Evolutionary conservation across 2,329 filamentous ascomycete genomes (phyloP).

Genomic region (Dothistroma pini): DNA sequence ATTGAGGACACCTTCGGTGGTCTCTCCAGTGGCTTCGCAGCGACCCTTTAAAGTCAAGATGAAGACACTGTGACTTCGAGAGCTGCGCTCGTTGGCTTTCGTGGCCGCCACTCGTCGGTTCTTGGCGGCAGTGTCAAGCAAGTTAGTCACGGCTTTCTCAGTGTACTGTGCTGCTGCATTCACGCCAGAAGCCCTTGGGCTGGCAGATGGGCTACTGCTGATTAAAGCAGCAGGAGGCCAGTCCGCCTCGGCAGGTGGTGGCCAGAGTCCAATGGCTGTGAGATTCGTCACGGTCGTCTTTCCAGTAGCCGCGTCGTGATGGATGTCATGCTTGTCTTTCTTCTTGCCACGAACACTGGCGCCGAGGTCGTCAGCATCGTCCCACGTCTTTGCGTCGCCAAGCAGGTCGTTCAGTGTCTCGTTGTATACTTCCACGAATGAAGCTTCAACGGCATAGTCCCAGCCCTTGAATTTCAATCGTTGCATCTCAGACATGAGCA

Average conservation of each 20-base stretch:
- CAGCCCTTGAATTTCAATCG: constrained; percentile 86
- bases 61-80: constrained; percentile 92
- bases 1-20: constrained; percentile 89
- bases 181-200: neutral
- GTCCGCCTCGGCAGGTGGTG: constrained; percentile 60
- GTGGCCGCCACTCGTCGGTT: constrained; percentile 93
- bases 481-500: constrained; percentile 87
- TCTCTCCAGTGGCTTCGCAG: constrained; percentile 73
- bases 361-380: constrained; percentile 37
- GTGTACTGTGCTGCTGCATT: constrained; percentile 26
- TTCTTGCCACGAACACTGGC: constrained; percentile 29
- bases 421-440: constrained; percentile 97
- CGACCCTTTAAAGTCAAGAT: constrained; percentile 68
- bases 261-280: constrained; percentile 71
- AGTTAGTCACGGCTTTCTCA: constrained; percentile 27
- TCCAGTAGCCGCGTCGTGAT: constrained; percentile 77
- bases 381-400: constrained; percentile 64
- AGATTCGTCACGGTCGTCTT: constrained; percentile 80
- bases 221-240: constrained; percentile 27
- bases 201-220: constrained; percentile 5
- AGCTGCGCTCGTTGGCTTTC: constrained; percentile 94
- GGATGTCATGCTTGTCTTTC: constrained; percentile 83
- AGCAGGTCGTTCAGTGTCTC: constrained; percentile 93
- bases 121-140: constrained; percentile 69
- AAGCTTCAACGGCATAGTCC: constrained; percentile 90